Conservation (phyloP, 2,329 filamentous ascomycete species). For the Exophiala dermatitidis region DNA sequence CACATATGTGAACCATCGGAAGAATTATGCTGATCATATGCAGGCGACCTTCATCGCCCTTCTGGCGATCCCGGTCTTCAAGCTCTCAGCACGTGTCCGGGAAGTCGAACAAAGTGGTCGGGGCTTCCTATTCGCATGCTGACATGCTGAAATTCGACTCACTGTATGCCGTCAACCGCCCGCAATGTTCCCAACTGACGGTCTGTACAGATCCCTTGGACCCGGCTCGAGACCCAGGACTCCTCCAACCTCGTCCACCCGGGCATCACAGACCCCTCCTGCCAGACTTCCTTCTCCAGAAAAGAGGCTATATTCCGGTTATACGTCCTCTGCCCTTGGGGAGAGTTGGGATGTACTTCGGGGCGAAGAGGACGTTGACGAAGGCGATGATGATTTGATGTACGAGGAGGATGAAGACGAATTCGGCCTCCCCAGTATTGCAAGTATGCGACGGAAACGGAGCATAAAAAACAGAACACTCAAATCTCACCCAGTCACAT, state of each 20-base stretch:
- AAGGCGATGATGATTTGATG: conserved; percentile 59
- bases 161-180: conserved; percentile 49
- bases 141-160: conserved; percentile 85
- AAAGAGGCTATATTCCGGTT: conserved; percentile 16
- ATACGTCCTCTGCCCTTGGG: conserved; percentile 66
- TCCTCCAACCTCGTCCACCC: conserved; percentile 24
- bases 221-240: conserved; percentile 30
- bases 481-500: conserved; percentile 11
- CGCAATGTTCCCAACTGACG: neutral
- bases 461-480: conserved; percentile 36
- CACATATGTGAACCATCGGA: neutral
- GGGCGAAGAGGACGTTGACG: conserved; percentile 61
- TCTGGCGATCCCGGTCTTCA: conserved; percentile 64
- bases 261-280: conserved; percentile 18
- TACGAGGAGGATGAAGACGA: conserved; percentile 89
- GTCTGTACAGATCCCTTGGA: conserved; percentile 14
- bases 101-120: conserved; percentile 68
- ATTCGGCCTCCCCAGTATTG: conserved; percentile 86
- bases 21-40: conserved; percentile 24
- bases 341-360: conserved; percentile 57
- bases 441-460: conserved; percentile 74
- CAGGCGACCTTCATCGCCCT: conserved; percentile 73
- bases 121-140: conserved; percentile 91
- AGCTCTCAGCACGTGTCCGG: conserved; percentile 50
- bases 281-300: conserved; percentile 22